phyloP scores from a whole-genome alignment of 2,329 filamentous ascomycete genomes.

The Cadophora malorum region DNA sequence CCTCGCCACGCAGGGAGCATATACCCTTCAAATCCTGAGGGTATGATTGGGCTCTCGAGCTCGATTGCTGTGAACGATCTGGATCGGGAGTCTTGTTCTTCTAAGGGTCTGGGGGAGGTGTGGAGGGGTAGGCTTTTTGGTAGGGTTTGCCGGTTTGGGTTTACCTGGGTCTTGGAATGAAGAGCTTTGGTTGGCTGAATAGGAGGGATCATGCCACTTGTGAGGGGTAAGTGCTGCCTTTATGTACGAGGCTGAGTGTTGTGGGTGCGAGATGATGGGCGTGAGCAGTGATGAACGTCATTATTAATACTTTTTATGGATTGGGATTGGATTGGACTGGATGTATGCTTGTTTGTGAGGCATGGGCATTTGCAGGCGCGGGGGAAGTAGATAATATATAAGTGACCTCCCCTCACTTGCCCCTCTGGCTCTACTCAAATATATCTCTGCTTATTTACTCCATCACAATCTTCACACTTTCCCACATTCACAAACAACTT shows the following conservation, averaged over 20 bases:
- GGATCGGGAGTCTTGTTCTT: slow-evolving; percentile 21
- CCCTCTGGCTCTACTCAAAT: too few relatives aligned
- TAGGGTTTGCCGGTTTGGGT: slow-evolving; percentile 16
- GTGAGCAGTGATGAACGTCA: slow-evolving; percentile 24
- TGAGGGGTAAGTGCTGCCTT: slow-evolving; percentile 23
- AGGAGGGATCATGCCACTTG: slow-evolving; percentile 24
- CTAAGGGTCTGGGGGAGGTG: slow-evolving; percentile 21
- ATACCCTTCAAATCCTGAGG: slow-evolving; percentile 12
- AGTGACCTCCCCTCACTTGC: slow-evolving; percentile 6
- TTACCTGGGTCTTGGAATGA: not conserved
- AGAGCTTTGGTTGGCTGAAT: slow-evolving; percentile 16
- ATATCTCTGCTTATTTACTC: too few relatives aligned
- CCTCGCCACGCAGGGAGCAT: slow-evolving; percentile 11
- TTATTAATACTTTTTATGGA: slow-evolving; percentile 26
- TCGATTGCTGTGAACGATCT: slow-evolving; percentile 23
- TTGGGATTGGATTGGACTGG: not conserved
- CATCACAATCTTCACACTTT: not conserved
- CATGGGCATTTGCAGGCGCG: slow-evolving; percentile 8
- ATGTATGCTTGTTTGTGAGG: not conserved
- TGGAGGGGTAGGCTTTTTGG: slow-evolving; percentile 24
- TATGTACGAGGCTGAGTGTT: slow-evolving; percentile 21
- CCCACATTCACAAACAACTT: not conserved
- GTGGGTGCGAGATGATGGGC: slow-evolving; percentile 14
- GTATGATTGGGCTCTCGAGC: slow-evolving; percentile 11
- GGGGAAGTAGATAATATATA: slow-evolving; percentile 13